These are phyloP conservation scores for Thraustochytrium striatum DNA, from an alignment of 352 stramenopile genomes.

Conservation along the genomic window DNA sequence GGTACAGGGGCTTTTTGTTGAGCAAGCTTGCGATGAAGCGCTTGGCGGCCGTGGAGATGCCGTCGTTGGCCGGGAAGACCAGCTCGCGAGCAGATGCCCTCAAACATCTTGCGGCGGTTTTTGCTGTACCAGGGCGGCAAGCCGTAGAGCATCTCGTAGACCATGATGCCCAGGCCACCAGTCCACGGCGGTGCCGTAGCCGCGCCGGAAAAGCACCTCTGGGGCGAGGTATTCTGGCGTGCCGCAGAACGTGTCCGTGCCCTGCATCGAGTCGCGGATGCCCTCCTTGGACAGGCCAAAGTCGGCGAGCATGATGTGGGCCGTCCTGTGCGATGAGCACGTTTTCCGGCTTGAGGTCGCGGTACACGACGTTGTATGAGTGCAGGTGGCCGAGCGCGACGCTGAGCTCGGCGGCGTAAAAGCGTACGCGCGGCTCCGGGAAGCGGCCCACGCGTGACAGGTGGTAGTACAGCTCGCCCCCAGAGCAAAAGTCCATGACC, in stretches of 20 bases:
- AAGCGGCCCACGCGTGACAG: conserved; percentile 81
- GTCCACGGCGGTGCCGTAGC: conserved; percentile 80
- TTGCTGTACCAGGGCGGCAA: conserved; percentile 84
- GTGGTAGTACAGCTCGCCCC: conserved; percentile 82
- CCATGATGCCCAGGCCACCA: conserved; percentile 87
- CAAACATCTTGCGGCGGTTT: conserved; percentile 83
- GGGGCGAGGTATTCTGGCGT: conserved; percentile 84
- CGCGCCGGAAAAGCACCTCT: conserved; percentile 79
- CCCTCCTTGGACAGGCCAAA: conserved; percentile 49
- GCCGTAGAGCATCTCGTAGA: conserved; percentile 88
- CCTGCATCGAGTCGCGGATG: conserved; percentile 57
- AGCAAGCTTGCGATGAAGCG: conserved; percentile 48
- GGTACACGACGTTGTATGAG: conserved; percentile 61
- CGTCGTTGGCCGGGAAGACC: conserved; percentile 61
- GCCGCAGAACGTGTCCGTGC: conserved; percentile 55
- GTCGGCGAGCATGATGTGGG: conserved; percentile 45
- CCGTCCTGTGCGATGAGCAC: conserved; percentile 39
- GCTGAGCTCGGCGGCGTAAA: conserved; percentile 82
- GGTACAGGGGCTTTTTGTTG: conserved; percentile 41
- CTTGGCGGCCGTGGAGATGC: conserved; percentile 52
- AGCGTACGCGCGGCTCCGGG: conserved; percentile 74
- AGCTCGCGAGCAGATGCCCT: conserved; percentile 38
- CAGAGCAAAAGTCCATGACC: conserved; percentile 74
- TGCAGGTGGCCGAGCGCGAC: conserved; percentile 80
- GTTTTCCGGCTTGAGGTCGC: conserved; percentile 48